Conservation (phyloP, 345 rosid genomes). For the Geranium brycei region DNA sequence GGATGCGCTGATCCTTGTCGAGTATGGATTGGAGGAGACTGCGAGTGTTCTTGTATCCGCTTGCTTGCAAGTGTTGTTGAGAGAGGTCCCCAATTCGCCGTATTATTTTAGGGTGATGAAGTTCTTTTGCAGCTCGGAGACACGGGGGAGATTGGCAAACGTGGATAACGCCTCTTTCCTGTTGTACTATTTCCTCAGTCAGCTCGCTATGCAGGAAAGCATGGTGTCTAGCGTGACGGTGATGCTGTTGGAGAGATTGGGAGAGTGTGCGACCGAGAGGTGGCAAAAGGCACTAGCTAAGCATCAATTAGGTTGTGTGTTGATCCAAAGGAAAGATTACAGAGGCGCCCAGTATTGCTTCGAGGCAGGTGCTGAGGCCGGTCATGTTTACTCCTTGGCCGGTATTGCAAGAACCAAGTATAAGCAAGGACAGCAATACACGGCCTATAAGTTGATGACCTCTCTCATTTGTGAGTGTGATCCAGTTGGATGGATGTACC, state of each 20-base stretch:
- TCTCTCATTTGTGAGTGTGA: conserved; percentile 47
- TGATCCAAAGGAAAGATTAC: conserved; percentile 54
- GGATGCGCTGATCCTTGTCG: conserved; percentile 56
- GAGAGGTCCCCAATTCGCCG: conserved; percentile 60
- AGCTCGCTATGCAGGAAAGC: conserved; percentile 61
- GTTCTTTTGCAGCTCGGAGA: conserved; percentile 46
- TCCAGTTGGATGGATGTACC: conserved; percentile 92
- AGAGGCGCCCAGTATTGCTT: conserved; percentile 46
- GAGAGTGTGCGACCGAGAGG: conserved; percentile 44
- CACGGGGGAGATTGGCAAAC: conserved; percentile 40
- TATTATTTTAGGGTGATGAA: conserved; percentile 35
- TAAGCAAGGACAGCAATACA: conserved; percentile 58
- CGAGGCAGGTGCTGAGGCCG: conserved; percentile 53
- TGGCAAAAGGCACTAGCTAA: conserved; percentile 73
- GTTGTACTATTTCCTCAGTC: conserved; percentile 73
- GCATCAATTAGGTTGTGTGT: conserved; percentile 70
- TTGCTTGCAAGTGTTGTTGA: conserved; percentile 69
- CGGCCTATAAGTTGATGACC: conserved; percentile 53
- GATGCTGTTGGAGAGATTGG: conserved; percentile 47
- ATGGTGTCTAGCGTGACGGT: conserved; percentile 30
- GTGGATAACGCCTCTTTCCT: conserved; percentile 59
- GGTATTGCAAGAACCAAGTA: conserved; percentile 73
- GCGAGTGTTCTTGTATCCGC: conserved; percentile 63
- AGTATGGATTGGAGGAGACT: conserved; percentile 60
- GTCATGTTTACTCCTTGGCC: conserved; percentile 70